Conservation (phyloP, 2,329 filamentous ascomycete species). For the Fusarium protoensiforme region DNA sequence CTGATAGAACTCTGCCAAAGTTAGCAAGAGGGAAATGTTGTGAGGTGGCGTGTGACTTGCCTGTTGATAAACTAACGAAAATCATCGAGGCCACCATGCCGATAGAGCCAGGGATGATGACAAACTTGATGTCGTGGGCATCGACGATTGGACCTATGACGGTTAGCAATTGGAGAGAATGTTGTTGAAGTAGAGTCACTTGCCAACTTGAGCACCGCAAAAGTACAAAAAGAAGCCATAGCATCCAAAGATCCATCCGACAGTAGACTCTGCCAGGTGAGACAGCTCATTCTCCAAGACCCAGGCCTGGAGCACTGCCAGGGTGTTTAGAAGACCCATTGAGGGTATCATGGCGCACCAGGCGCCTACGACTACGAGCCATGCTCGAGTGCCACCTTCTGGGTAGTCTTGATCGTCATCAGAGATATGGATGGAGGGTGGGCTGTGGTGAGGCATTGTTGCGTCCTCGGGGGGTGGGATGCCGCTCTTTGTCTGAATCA, state of each 20-base stretch:
- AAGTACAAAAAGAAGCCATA: conserved; percentile 79
- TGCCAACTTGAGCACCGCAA: conserved; percentile 73
- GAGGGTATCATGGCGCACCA: conserved; percentile 73
- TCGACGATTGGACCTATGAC: conserved; percentile 71
- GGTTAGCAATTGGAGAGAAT: not conserved
- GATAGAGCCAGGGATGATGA: conserved; percentile 69
- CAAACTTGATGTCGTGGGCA: conserved; percentile 68
- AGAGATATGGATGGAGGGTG: not conserved
- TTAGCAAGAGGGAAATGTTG: not conserved
- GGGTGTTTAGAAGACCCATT: conserved; percentile 74
- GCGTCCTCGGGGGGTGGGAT: not conserved
- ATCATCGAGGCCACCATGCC: conserved; percentile 66
- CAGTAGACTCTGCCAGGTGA: conserved; percentile 65
- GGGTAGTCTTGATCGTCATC: conserved; percentile 60
- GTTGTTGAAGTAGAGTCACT: not conserved
- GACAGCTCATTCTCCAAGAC: conserved; percentile 71
- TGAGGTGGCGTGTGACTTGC: conserved; percentile 37
- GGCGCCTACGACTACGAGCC: conserved; percentile 77
- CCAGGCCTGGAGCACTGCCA: conserved; percentile 76
- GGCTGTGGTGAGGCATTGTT: not conserved
- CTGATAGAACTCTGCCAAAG: conserved; percentile 68
- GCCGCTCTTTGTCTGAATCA: not conserved
- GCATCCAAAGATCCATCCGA: conserved; percentile 80
- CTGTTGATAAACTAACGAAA: conserved; percentile 68
- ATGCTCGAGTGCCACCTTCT: conserved; percentile 75